These are phyloP conservation scores for Candida insectalens DNA, from an alignment of 805 yeast species.

Conservation along the genomic window DNA sequence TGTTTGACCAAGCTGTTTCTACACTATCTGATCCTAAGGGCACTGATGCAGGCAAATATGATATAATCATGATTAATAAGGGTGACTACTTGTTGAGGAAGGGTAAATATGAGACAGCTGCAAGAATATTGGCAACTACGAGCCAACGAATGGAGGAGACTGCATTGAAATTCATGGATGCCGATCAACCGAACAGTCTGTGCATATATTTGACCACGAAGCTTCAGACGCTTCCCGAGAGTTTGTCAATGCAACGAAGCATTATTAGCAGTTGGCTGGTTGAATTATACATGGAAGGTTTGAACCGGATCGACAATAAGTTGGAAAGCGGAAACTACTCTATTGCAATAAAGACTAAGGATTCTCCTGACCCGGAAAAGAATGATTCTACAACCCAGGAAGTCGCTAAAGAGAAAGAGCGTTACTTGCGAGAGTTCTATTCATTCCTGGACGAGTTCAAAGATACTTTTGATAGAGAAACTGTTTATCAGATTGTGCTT, in stretches of 20 bases:
- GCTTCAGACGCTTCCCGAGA: slow-evolving; percentile 23
- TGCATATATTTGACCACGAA: slow-evolving; percentile 36
- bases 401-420: slow-evolving; percentile 22
- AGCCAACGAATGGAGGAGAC: slow-evolving; percentile 61
- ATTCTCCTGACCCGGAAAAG: background rate
- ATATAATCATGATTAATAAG: slow-evolving; percentile 41
- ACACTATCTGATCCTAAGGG: slow-evolving; percentile 25
- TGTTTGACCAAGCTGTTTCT: slow-evolving; percentile 58
- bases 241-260: slow-evolving; percentile 32
- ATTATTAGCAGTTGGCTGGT: slow-evolving; percentile 60
- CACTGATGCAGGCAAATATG: slow-evolving; percentile 28
- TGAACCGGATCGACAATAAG: slow-evolving; percentile 31
- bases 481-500: slow-evolving; percentile 62
- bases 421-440: slow-evolving; percentile 26
- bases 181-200: slow-evolving; percentile 31
- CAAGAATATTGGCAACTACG: slow-evolving; percentile 51
- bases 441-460: slow-evolving; percentile 42
- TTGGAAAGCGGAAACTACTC: slow-evolving; percentile 1
- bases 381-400: slow-evolving; percentile 5
- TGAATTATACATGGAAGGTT: slow-evolving; percentile 42
- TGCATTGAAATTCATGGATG: slow-evolving; percentile 44
- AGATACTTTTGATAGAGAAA: slow-evolving; percentile 46
- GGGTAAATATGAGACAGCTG: slow-evolving; percentile 29
- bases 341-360: background rate
- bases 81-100: slow-evolving; percentile 37